Percentiles rank a stretch among this genome's conserved stretches.
These are phyloP conservation scores for Pterulicium gracile DNA, from an alignment of 1,284 basidiomycete species.

Conservation along the genomic window DNA sequence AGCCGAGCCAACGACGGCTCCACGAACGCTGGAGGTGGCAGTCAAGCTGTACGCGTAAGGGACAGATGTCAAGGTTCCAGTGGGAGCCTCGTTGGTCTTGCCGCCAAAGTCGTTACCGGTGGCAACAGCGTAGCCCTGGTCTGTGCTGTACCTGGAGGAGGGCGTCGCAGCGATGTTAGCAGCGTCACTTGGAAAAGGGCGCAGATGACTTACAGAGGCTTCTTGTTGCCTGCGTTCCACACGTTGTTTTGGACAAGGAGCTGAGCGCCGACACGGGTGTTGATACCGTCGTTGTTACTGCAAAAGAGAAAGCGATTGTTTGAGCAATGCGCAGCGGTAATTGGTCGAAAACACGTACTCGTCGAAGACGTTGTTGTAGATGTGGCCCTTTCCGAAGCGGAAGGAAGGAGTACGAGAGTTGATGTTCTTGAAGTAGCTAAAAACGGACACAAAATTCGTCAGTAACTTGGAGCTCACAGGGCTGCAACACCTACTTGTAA, in stretches of 20 bases:
- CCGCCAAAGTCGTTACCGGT: too few relatives aligned
- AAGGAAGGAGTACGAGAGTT: slow-evolving; percentile 11
- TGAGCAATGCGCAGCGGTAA: neutral
- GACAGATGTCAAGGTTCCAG: too few relatives aligned
- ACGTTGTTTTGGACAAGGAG: slow-evolving; percentile 37
- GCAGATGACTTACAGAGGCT: neutral
- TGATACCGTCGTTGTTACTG: slow-evolving; percentile 36
- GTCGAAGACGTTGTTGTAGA: slow-evolving; percentile 35
- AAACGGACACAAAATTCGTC: neutral
- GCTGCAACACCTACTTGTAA: slow-evolving; percentile 7
- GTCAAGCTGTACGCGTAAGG: too few relatives aligned
- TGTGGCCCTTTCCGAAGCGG: slow-evolving; percentile 34
- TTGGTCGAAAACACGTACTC: neutral
- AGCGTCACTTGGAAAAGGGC: too few relatives aligned
- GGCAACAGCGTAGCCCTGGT: too few relatives aligned
- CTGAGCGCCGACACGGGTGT: slow-evolving; percentile 36
- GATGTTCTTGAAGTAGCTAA: slow-evolving; percentile 10
- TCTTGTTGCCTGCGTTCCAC: slow-evolving; percentile 14
- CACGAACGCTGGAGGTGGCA: too few relatives aligned
- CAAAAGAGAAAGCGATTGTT: neutral
- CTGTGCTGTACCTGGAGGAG: too few relatives aligned
- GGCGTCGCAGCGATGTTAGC: too few relatives aligned
- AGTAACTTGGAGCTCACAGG: neutral
- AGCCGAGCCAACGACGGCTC: too few relatives aligned
- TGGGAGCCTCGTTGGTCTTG: too few relatives aligned